Base-by-base conservation (phyloP, 371 early-diverging fungal species). In the Chytridiales sp. region DNA sequence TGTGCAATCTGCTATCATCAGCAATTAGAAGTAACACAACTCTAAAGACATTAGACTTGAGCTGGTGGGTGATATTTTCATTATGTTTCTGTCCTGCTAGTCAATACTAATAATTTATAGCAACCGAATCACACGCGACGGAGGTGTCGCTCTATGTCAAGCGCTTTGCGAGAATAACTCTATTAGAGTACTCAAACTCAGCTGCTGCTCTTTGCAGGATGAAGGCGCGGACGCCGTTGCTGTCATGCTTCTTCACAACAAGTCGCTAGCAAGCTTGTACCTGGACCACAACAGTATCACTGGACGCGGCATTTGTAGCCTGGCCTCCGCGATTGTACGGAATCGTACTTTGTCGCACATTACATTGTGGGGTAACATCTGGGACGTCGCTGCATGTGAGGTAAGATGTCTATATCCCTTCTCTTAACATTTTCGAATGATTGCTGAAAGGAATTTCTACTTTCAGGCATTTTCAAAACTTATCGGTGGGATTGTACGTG, bases 241-340 rank as follows among this genome's bases (percentile, higher is more conserved):
- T 27, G 26, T 30, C 11, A 47, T 73, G 59, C 49, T 74, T 44
- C 36, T 21, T 32, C 35, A 44, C 24, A 74, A 76, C 57, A 46
- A 35, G 11, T 39, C 41, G n/a, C 52, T 74, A 15, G 27, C 55
- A 57, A 59, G 22, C 63, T 13, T 27, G 17, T 61, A 60, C 56
- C n/a, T 77, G 2, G 77, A 77, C 40, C 51, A 68, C 62, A 77
- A 77, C 61, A 39, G 39, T 27, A 75, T 77, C 32, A 72, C 70
- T 0, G 68, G 70, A 4, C 29, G 19, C 2, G 77, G 77, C 15
- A 56, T 77, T 1, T 34, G 51, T 9, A 55, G 44, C 11, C 54
- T 77, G n/a, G 67, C 73, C 4, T n/a, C 59, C 38, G 64, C 67
- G 1, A 38, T 72, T 24, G 29, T 26, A n/a, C 5, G 48, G 15